phyloP scores from a whole-genome alignment of 352 stramenopile genomes.

The Phytophthora vignae region DNA sequence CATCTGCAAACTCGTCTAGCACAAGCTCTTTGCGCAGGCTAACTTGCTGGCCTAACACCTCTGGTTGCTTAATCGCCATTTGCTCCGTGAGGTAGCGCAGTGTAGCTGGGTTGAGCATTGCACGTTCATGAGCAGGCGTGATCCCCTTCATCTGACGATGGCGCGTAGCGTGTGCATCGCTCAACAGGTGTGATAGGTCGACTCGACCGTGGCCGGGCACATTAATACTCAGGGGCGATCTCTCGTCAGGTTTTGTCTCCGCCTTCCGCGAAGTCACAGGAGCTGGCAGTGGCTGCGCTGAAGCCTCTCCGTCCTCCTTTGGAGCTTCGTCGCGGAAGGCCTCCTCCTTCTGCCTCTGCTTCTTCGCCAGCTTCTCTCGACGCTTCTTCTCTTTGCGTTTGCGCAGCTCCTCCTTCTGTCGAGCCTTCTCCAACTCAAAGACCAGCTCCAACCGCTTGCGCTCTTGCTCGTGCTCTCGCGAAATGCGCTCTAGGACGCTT shows the following conservation, averaged over 20 bases:
- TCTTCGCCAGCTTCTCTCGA: constrained; percentile 54
- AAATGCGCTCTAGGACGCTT: constrained; percentile 67
- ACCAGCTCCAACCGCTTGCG: constrained; percentile 66
- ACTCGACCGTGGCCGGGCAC: constrained; percentile 58
- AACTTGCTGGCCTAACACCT: constrained; percentile 23
- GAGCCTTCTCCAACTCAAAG: constrained; percentile 72
- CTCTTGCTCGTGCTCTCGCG: constrained; percentile 70
- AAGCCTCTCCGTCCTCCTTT: constrained; percentile 23
- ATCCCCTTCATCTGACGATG: constrained; percentile 48
- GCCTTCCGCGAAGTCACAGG: constrained; percentile 23
- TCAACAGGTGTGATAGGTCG: constrained; percentile 62
- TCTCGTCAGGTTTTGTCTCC: constrained; percentile 37
- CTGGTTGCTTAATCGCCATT: constrained; percentile 56
- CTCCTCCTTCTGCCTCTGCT: constrained; percentile 48
- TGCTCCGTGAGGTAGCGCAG: constrained; percentile 62
- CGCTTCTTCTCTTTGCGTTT: constrained; percentile 77
- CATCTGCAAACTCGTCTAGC: constrained; percentile 46
- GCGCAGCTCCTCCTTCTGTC: constrained; percentile 69
- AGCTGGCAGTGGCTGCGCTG: constrained; percentile 19
- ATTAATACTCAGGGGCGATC: constrained; percentile 34
- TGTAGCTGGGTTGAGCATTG: constrained; percentile 64
- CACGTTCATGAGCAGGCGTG: constrained; percentile 36
- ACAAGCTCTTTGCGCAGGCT: constrained; percentile 41
- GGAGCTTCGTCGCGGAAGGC: neutral
- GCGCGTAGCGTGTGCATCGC: constrained; percentile 53